Percentiles rank a stretch among this genome's conserved stretches.
Conservation (phyloP, 495 filamentous ascomycete species). For the Darksidea phi region DNA sequence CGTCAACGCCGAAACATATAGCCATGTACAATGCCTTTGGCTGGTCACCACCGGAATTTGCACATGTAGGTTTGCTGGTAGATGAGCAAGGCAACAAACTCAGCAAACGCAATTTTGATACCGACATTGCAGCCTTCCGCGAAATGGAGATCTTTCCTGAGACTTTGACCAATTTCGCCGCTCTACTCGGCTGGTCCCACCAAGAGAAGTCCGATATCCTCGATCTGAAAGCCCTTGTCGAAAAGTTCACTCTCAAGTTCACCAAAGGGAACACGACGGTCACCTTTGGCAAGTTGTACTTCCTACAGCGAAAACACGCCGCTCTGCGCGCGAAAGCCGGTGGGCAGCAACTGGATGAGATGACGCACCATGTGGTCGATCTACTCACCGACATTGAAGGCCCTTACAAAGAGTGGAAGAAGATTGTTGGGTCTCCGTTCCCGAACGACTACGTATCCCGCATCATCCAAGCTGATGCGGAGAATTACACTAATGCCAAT, state of each 20-base stretch:
- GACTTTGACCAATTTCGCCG: slow-evolving; percentile 77
- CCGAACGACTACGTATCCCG: slow-evolving; percentile 46
- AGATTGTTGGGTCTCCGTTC: slow-evolving; percentile 10
- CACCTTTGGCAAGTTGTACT: slow-evolving; percentile 73
- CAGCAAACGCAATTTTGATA: slow-evolving; percentile 78
- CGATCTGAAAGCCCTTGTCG: slow-evolving; percentile 64
- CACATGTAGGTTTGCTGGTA: slow-evolving; percentile 83
- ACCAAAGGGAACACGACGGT: slow-evolving; percentile 88
- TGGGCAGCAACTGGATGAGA: slow-evolving; percentile 47
- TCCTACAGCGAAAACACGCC: slow-evolving; percentile 74
- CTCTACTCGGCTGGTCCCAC: slow-evolving; percentile 84
- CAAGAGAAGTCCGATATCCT: slow-evolving; percentile 58
- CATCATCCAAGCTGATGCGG: slow-evolving; percentile 60
- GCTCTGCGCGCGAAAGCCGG: slow-evolving; percentile 17
- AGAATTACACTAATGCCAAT: slow-evolving; percentile 59
- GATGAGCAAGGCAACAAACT: slow-evolving; percentile 76
- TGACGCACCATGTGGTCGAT: slow-evolving; percentile 48
- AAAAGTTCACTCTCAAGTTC: slow-evolving; percentile 77
- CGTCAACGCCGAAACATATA: slow-evolving; percentile 86
- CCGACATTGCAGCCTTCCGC: slow-evolving; percentile 67
- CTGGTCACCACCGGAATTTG: slow-evolving; percentile 81
- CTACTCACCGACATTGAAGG: slow-evolving; percentile 37
- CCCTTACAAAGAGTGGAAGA: slow-evolving; percentile 39
- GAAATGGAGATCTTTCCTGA: slow-evolving; percentile 69
- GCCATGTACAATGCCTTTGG: slow-evolving; percentile 83